phyloP scores from a whole-genome alignment of 2,329 filamentous ascomycete genomes.

The Fusarium duplospermum region DNA sequence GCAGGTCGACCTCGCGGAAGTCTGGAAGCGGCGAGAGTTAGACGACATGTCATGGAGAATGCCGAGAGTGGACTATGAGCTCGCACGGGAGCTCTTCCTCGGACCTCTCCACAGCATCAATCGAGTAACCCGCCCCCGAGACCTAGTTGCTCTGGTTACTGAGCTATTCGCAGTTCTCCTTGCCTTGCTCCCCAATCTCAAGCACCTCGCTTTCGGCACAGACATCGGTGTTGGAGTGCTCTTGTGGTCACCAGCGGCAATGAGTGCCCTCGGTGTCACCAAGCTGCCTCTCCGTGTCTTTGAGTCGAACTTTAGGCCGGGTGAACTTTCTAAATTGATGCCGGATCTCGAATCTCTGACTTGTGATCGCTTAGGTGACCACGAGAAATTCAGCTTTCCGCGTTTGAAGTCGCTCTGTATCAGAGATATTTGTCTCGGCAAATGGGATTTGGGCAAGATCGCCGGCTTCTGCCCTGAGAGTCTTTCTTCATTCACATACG shows the following conservation, averaged over 20 bases:
- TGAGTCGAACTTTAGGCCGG: not conserved
- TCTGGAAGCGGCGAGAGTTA: not conserved
- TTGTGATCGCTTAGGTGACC: not conserved
- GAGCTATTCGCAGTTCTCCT: constrained; percentile 2
- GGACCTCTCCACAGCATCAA: not conserved
- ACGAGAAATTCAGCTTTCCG: constrained; percentile 1
- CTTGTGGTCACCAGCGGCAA: not conserved
- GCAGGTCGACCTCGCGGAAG: not conserved
- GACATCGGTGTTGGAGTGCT: not conserved
- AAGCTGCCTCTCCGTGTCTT: constrained; percentile 11
- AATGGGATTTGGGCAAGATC: not conserved
- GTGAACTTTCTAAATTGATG: not conserved
- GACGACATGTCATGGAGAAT: too few relatives aligned
- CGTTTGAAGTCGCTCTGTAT: constrained; percentile 10
- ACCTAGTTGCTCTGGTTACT: not conserved
- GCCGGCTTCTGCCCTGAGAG: not conserved
- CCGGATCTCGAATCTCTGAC: constrained; percentile 15
- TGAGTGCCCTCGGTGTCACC: constrained; percentile 7
- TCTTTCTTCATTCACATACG: constrained; percentile 22
- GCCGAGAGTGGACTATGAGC: not conserved
- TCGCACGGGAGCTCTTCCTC: not conserved
- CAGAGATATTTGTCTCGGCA: not conserved
- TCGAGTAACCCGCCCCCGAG: not conserved
- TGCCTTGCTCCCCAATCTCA: constrained; percentile 3
- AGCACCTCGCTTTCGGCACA: constrained; percentile 1